Evolutionary conservation across 2,329 filamentous ascomycete species (phyloP), one percentile per base, ranked within the genome.

Genomic region (Sporothrix luriei): DNA sequence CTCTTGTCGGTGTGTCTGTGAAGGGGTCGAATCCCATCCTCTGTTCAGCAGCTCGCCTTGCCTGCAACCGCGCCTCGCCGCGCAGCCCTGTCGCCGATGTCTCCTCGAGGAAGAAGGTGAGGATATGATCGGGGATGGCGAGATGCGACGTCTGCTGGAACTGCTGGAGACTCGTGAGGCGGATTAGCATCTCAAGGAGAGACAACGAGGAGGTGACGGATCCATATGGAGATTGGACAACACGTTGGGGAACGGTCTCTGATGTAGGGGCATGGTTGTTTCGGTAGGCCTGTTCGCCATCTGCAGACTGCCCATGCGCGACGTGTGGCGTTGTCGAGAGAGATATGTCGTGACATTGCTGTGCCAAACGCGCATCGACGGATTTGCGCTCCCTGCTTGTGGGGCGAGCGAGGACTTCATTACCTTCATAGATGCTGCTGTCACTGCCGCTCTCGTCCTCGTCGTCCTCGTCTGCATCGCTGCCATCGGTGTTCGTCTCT

Each of bases 71-170:
- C 4, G 80, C 81, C 70, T 83, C 80, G 3, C 84, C 84, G 7
- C 77, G 76, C 24, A 85, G 72, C 0, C 85, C 83, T 4, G 84
- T 85, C 2, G 83, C 84, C 7, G 85, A 87, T 1, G 83, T 83
- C 69, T 87, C 84, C 71, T 87, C 85, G 19, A 97, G 83, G 80
- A 97, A 97, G 81, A 97, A 96, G 67, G 90, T 93, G 52, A 97
- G 83, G 2, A 97, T 87, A 75, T 97, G 92, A 77, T 97, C 94
- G 1, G 91, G 91, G 72, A 97, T 95, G 7, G 92, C 87, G n/a
- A 97, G 85, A 75, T 97, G 93, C 0, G 92, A 93, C 52, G 88
- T 86, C 82, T 97, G 94, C 77, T 97, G 91, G 78, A 95, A 97
- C 81, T 97, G 93, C 77, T 97, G 94, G 16, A 97, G 86, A 26